A percentile compares a stretch with the other conserved stretches of the same genome.
These are phyloP conservation scores for Nakaseomyces delphensis DNA, from an alignment of 1,139 yeast genomes.

Conservation along the genomic window DNA sequence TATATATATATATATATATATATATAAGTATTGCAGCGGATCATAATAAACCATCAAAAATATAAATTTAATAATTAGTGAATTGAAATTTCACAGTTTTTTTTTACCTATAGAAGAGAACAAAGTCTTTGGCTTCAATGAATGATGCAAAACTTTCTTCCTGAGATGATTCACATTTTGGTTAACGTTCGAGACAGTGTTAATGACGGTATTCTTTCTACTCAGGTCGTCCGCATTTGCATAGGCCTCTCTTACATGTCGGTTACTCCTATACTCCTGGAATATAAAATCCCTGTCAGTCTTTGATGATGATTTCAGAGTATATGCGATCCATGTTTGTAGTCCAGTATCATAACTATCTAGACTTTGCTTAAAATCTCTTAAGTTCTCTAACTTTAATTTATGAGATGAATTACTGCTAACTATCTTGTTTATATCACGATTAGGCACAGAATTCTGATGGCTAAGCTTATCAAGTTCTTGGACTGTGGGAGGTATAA, in stretches of 20 bases:
- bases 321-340: slow-evolving; percentile 28
- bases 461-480: slow-evolving; percentile 14
- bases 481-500: slow-evolving; percentile 15
- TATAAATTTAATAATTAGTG: not conserved
- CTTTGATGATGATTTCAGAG: slow-evolving; percentile 24
- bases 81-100: slow-evolving; percentile 8
- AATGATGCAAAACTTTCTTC: slow-evolving; percentile 30
- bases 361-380: slow-evolving; percentile 17
- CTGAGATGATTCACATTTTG: slow-evolving; percentile 31
- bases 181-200: slow-evolving; percentile 30
- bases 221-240: slow-evolving; percentile 31
- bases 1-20: no score
- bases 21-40: no score
- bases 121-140: slow-evolving; percentile 30
- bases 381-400: slow-evolving; percentile 21
- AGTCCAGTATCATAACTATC: slow-evolving; percentile 25
- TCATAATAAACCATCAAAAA: no score
- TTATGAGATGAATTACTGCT: slow-evolving; percentile 19
- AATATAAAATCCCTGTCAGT: slow-evolving; percentile 24
- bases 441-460: slow-evolving; percentile 17
- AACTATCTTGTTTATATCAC: slow-evolving; percentile 22
- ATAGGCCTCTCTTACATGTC: slow-evolving; percentile 31
- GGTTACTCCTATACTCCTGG: slow-evolving; percentile 29
- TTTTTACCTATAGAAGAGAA: slow-evolving; percentile 31
- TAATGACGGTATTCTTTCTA: slow-evolving; percentile 28